These are phyloP conservation scores for Hypoxylon trugodes DNA, from an alignment of 495 filamentous ascomycete species.

Conservation along the genomic window DNA sequence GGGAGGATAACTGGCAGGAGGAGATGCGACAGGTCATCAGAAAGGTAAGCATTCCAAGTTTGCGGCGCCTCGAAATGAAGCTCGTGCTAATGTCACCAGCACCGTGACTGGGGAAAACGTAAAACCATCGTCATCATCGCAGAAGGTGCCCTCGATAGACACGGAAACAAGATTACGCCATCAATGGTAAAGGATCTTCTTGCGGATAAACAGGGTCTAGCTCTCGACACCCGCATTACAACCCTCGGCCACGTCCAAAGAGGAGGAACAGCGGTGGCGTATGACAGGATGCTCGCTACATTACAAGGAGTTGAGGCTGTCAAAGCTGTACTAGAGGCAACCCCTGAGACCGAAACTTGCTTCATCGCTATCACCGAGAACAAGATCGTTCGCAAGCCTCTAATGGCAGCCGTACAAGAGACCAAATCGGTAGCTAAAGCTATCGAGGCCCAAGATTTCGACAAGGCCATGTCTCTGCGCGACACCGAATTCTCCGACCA, in stretches of 20 bases:
- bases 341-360: constrained; percentile 86
- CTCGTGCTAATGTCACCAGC: constrained; percentile 64
- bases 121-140: constrained; percentile 98
- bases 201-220: constrained; percentile 71
- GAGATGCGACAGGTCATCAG: constrained; percentile 86
- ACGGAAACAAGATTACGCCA: constrained; percentile 85
- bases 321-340: constrained; percentile 91
- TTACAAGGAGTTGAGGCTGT: constrained; percentile 97
- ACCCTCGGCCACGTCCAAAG: constrained; percentile 96
- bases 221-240: constrained; percentile 91
- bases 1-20: constrained; percentile 83
- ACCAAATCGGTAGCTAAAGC: constrained; percentile 84
- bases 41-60: constrained; percentile 62
- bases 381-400: constrained; percentile 88
- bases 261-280: constrained; percentile 89
- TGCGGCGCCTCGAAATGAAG: not conserved
- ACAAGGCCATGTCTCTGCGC: constrained; percentile 81
- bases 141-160: constrained; percentile 87
- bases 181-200: constrained; percentile 85
- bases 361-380: constrained; percentile 98
- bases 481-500: constrained; percentile 96
- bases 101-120: constrained; percentile 89
- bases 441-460: constrained; percentile 84
- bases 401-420: constrained; percentile 85
- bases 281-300: constrained; percentile 92